Evolutionary conservation across 148 eudicot species (phyloP), one percentile per base, ranked within the genome.

Genomic region (Polygonum maritimum): DNA sequence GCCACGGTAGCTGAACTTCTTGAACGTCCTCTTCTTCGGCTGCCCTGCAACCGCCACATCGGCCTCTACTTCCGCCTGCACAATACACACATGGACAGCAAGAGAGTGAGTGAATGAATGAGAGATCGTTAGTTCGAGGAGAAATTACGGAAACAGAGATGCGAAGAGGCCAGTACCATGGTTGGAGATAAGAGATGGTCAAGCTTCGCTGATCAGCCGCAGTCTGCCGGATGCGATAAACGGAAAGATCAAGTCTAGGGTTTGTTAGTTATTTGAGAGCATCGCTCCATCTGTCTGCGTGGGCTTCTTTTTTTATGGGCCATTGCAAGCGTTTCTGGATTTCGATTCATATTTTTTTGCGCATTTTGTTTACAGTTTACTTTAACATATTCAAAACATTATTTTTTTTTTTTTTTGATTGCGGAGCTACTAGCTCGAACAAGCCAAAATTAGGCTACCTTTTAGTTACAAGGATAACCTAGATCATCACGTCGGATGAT

Each of bases 1-100:
- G 1, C 88, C 88, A 49, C 83, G 77, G 85, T 49, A 86, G 36
- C 83, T 79, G 81, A 83, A 86, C 82, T 83, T 86, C 83, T 86
- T 86, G 81, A 83, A 86, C 75, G 88, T 81, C 38, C 88, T 86
- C 85, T 83, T 86, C 86, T 83, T 83, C 19, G 82, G 88, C 69
- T 44, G 79, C 4, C 57, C 69, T 21, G 77, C 77, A 39, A 72
- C 26, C 1, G 76, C 82, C 2, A 78, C 71, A 33, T 77, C 74
- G 1, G 78, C 48, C 44, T 84, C 83, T 0, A 84, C 85, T 31
- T 84, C 83, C 51, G 84, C 86, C 86, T 81, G 65, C 6, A 63
- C 1, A 63, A 11, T 36, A 62, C 69, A 18, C 18, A 62, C 2
- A 36, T 26, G 31, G 31, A 26, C 31, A 26, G 31, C 31, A n/a